Conservation (phyloP, 1,284 basidiomycete species). For the Ceratobasidium sp. region DNA sequence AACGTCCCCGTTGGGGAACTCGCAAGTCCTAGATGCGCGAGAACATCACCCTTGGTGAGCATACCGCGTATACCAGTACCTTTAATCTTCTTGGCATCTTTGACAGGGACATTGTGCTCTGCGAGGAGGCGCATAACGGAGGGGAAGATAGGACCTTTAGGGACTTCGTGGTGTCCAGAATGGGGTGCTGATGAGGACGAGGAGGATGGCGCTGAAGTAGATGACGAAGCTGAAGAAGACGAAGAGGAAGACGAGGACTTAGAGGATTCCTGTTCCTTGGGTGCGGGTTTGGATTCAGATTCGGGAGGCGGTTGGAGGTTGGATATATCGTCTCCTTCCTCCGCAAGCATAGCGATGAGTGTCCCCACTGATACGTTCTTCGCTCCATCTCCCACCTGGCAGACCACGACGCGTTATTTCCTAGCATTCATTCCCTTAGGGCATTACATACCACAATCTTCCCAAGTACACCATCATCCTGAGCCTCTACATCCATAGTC, state of each 20-base stretch:
- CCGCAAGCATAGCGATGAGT: slow-evolving; percentile 91
- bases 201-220: slow-evolving; percentile 52
- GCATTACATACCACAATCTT: slow-evolving; percentile 73
- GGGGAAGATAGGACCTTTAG: slow-evolving; percentile 75
- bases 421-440: not conserved
- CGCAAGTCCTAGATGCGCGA: slow-evolving; percentile 82
- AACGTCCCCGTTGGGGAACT: slow-evolving; percentile 81
- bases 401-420: not conserved
- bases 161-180: slow-evolving; percentile 57
- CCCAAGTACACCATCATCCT: slow-evolving; percentile 94
- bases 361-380: slow-evolving; percentile 90
- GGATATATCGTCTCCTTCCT: slow-evolving; percentile 95
- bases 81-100: slow-evolving; percentile 56
- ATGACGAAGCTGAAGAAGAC: slow-evolving; percentile 48
- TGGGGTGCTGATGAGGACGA: slow-evolving; percentile 49
- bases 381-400: slow-evolving; percentile 78
- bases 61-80: slow-evolving; percentile 86
- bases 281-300: slow-evolving; percentile 35
- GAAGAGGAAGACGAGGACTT: slow-evolving; percentile 48
- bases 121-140: slow-evolving; percentile 77
- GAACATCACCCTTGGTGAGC: slow-evolving; percentile 91
- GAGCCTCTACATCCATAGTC: slow-evolving; percentile 98
- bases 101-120: slow-evolving; percentile 63
- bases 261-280: slow-evolving; percentile 32
- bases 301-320: slow-evolving; percentile 75